Evolutionary conservation across 2,329 filamentous ascomycete genomes (phyloP).

Genomic region (Ceratocystis destructans): DNA sequence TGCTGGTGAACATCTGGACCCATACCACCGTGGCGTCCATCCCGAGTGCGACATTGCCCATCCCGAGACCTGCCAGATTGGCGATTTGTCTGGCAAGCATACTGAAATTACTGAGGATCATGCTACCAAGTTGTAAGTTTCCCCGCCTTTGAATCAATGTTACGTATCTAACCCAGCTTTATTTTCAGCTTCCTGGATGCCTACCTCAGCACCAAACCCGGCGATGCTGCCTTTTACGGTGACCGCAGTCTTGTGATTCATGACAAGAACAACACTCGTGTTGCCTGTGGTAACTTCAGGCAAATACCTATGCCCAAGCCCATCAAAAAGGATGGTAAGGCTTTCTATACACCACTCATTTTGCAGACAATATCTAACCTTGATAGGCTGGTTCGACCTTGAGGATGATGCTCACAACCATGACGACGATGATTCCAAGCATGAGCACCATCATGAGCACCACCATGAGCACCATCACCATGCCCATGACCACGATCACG

Average conservation of each 20-base stretch:
- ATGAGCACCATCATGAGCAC: background rate
- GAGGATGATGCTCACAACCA: background rate
- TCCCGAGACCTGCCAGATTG: constrained; percentile 44
- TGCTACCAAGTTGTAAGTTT: constrained; percentile 22
- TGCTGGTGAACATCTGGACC: constrained; percentile 43
- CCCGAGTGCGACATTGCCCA: constrained; percentile 34
- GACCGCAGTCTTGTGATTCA: constrained; percentile 35
- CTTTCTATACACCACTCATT: background rate
- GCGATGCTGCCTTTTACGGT: constrained; percentile 33
- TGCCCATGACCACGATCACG: background rate
- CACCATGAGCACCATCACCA: background rate
- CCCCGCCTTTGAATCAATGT: background rate
- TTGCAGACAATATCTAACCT: background rate
- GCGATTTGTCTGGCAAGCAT: constrained; percentile 47
- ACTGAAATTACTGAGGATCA: constrained; percentile 30
- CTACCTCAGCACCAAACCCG: constrained; percentile 30
- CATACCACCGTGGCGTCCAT: constrained; percentile 37
- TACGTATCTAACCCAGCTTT: background rate
- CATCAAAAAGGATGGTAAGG: background rate
- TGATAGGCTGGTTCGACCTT: background rate
- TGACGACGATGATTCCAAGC: background rate
- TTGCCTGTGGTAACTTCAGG: constrained; percentile 32
- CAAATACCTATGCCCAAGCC: constrained; percentile 15
- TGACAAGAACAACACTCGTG: constrained; percentile 28
- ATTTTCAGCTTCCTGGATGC: constrained; percentile 29